These are phyloP conservation scores for Pinus taeda DNA, from an alignment of 75 land plant genomes.

Conservation along the genomic window DNA sequence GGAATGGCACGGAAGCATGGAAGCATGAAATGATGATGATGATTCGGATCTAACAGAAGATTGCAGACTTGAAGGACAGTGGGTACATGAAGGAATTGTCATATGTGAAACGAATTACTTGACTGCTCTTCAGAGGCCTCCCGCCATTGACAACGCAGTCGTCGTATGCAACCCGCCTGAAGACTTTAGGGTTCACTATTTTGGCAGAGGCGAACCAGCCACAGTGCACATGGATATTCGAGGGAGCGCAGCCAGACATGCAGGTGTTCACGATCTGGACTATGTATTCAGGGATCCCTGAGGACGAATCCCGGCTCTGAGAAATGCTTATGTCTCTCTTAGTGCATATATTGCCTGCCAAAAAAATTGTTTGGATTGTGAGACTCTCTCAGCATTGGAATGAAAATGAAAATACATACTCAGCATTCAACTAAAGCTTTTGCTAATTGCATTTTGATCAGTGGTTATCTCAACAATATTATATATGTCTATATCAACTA, in stretches of 20 bases:
- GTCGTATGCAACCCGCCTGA: slow-evolving; percentile 50
- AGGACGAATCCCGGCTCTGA: slow-evolving; percentile 36
- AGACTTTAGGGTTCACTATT: slow-evolving; percentile 53
- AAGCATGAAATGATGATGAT: no score
- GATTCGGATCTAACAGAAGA: slow-evolving; percentile 65
- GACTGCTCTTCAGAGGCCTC: slow-evolving; percentile 33
- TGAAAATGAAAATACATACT: no score
- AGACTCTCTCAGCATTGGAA: neutral
- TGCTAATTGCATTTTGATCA: no score
- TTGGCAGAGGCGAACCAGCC: slow-evolving; percentile 78
- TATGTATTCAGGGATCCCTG: slow-evolving; percentile 61
- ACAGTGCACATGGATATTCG: slow-evolving; percentile 65
- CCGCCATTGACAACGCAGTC: slow-evolving; percentile 70
- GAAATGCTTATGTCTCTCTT: slow-evolving; percentile 66
- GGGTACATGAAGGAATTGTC: slow-evolving; percentile 71
- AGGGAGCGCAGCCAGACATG: slow-evolving; percentile 60
- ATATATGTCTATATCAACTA: no score
- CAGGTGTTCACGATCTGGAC: slow-evolving; percentile 81
- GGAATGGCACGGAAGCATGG: neutral
- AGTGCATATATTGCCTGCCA: slow-evolving; percentile 12
- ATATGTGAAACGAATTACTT: slow-evolving; percentile 57
- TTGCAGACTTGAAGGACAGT: slow-evolving; percentile 53
- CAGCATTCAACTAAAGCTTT: no score
- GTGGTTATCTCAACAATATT: no score
- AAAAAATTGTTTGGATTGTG: neutral